Evolutionary conservation across 805 yeast genomes (phyloP).

Genomic region (Candida fluviatilis): DNA sequence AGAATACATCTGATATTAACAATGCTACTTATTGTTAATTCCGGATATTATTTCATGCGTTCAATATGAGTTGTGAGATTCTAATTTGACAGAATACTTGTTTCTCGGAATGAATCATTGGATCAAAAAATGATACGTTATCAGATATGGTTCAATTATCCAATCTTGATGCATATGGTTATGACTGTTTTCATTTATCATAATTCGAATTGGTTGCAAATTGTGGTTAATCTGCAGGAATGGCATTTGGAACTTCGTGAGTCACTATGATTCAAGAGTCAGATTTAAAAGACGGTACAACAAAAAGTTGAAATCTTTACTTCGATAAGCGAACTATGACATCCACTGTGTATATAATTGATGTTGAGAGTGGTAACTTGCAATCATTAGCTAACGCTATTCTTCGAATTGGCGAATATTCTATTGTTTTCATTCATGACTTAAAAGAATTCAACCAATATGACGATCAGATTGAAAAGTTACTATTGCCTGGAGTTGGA

Average conservation of each 20-base stretch:
- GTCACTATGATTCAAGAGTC: constrained; percentile 2
- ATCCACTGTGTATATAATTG: constrained; percentile 63
- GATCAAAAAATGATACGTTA: too few relatives aligned
- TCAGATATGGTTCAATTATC: too few relatives aligned
- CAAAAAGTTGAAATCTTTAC: background rate
- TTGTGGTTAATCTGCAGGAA: background rate
- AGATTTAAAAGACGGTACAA: too few relatives aligned
- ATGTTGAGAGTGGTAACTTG: constrained; percentile 90
- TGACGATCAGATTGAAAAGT: constrained; percentile 44
- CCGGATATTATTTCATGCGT: too few relatives aligned
- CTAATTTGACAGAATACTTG: too few relatives aligned
- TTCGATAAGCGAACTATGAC: constrained; percentile 11
- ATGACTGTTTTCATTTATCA: too few relatives aligned
- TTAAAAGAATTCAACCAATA: constrained; percentile 47
- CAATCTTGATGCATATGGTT: too few relatives aligned
- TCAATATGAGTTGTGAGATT: too few relatives aligned
- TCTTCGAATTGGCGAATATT: constrained; percentile 63
- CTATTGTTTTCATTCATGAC: constrained; percentile 56
- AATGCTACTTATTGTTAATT: too few relatives aligned
- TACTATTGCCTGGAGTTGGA: constrained; percentile 96
- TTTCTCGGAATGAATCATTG: too few relatives aligned
- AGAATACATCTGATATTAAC: too few relatives aligned
- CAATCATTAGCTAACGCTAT: constrained; percentile 88
- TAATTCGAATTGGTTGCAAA: background rate
- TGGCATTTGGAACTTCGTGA: background rate